phyloP scores from a whole-genome alignment of 306 rosid species.

The Malus asiatica region DNA sequence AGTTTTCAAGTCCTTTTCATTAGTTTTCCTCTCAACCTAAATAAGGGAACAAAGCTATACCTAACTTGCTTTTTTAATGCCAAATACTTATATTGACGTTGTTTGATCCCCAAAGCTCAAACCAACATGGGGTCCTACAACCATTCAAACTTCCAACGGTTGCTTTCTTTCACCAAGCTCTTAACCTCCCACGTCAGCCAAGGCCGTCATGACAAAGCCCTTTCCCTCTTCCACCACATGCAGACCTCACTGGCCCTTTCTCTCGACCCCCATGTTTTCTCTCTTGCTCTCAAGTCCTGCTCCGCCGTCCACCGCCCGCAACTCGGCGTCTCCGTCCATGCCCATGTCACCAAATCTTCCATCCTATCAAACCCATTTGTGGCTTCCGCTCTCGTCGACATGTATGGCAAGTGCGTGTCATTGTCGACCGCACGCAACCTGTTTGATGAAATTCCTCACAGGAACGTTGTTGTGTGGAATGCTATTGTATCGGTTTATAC shows the following conservation, averaged over 20 bases:
- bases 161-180: constrained; percentile 46
- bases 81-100: too few relatives aligned
- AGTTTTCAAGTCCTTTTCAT: too few relatives aligned
- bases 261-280: constrained; percentile 74
- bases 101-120: background rate
- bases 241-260: constrained; percentile 39
- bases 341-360: constrained; percentile 48
- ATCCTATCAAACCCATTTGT: constrained; percentile 46
- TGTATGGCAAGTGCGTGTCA: constrained; percentile 57
- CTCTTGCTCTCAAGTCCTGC: constrained; percentile 74
- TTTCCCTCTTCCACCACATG: constrained; percentile 53
- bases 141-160: constrained; percentile 17
- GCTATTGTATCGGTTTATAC: constrained; percentile 49
- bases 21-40: too few relatives aligned
- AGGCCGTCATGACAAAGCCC: constrained; percentile 47
- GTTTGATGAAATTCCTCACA: constrained; percentile 54
- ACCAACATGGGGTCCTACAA: constrained; percentile 36
- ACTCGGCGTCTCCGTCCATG: constrained; percentile 60
- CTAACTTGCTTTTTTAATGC: background rate
- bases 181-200: constrained; percentile 40
- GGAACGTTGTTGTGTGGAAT: constrained; percentile 62
- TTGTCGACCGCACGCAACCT: constrained; percentile 36
- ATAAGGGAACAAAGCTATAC: too few relatives aligned
- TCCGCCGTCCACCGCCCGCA: constrained; percentile 37
- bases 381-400: constrained; percentile 41